phyloP scores from a whole-genome alignment of 2,329 filamentous ascomycete genomes.

The Fonsecaea multimorphosa region DNA sequence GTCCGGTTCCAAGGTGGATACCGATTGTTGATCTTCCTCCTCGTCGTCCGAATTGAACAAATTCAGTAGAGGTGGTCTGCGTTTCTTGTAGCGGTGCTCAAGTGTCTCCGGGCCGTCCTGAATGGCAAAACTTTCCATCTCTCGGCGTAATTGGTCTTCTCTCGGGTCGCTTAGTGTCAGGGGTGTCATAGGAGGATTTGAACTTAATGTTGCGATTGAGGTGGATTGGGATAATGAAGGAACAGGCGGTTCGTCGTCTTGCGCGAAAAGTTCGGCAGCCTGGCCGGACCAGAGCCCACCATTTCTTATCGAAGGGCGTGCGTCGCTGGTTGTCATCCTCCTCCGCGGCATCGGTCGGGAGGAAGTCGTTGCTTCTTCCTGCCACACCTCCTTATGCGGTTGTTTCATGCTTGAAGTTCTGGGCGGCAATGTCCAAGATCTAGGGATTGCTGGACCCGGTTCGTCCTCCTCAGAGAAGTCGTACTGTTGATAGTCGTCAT shows the following conservation, averaged over 20 bases:
- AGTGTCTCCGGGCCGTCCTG: constrained; percentile 30
- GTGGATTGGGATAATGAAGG: constrained; percentile 23
- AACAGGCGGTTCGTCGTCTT: constrained; percentile 17
- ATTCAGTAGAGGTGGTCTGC: constrained; percentile 20
- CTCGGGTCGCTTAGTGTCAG: constrained; percentile 22
- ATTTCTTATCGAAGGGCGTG: constrained; percentile 19
- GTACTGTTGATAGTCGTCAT: constrained; percentile 2
- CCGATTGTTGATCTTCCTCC: not conserved
- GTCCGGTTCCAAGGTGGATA: not conserved
- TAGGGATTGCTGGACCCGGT: constrained; percentile 7
- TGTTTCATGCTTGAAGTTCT: constrained; percentile 23
- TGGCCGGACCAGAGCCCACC: constrained; percentile 24
- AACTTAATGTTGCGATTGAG: constrained; percentile 22
- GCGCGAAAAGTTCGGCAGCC: not conserved
- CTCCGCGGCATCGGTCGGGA: not conserved
- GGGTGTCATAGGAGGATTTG: constrained; percentile 29
- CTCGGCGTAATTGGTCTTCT: constrained; percentile 35
- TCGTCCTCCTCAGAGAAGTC: constrained; percentile 12
- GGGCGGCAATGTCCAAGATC: constrained; percentile 19
- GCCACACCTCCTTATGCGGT: not conserved
- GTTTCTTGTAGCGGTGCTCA: constrained; percentile 24
- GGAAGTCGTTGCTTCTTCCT: not conserved
- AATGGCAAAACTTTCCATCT: constrained; percentile 33
- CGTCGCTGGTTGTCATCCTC: constrained; percentile 12
- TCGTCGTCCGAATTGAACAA: constrained; percentile 24